Base-by-base conservation (phyloP, 805 yeast genomes). In the Kodamaea laetipori region DNA sequence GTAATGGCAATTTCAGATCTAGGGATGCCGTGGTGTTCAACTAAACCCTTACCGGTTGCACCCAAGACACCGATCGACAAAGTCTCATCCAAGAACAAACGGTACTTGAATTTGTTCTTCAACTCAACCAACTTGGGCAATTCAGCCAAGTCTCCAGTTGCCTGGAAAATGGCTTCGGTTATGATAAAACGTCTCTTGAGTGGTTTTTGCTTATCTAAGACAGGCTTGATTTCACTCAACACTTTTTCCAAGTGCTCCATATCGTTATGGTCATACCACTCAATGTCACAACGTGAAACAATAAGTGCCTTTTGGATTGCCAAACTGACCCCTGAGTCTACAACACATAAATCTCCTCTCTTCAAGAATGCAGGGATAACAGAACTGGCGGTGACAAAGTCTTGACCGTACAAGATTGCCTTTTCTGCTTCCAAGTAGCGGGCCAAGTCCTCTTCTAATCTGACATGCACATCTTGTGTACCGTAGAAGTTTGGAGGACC, bases 401-500 rank as follows among this genome's bases (percentile, higher is more conserved):
- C 97, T 71, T 94, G 99, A 35, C 97, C 96, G 60, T 94, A 94
- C 34, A 92, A 69, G 43, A 94, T 87, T 37, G 89, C 81, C 44
- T 77, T 76, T 51, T 87, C 95, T 2, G 88, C 77, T 18, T 85
- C 89, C 51, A 92, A 79, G 58, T 81, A 92, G 24, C 71, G 61
- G 9, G 97, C 81, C 47, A 94, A 66, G 49, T 81, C 85, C 54
- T 80, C 81, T 61, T 90, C 95, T 44, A 87, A 73, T 54, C 84
- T 76, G 43, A 81, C 82, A 60, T 94, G 99, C 34, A 83, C 89
- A 60, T 90, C 96, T 65, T 90, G 96, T 47, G 90, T 86, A 48
- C 99, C 99, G 63, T 90, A 94, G 57, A 94, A 94, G 44, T 96
- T 95, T 33, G 97, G 95, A 4, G 99, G 98, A 31, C 98, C 97